phyloP scores from a whole-genome alignment of 192 early-diverging fungal genomes.

The Entophlyctis luteolus region DNA sequence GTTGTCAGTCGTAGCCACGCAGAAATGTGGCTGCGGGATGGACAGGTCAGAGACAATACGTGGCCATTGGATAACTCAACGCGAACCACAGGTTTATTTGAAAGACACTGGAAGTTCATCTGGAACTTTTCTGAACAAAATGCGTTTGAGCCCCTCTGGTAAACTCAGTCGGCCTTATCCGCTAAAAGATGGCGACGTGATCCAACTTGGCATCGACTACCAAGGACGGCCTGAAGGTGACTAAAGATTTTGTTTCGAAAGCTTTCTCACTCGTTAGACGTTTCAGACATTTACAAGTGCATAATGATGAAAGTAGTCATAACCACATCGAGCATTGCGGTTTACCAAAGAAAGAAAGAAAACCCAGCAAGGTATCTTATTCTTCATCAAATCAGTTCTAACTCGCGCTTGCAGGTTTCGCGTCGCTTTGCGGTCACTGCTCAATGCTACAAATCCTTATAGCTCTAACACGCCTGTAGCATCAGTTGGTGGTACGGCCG shows the following conservation, averaged over 20 bases:
- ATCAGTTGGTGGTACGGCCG: not conserved
- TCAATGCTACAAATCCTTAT: conserved; percentile 46
- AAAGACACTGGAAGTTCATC: conserved; percentile 79
- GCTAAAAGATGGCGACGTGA: conserved; percentile 76
- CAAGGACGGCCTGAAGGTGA: conserved; percentile 80
- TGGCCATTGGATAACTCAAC: not conserved
- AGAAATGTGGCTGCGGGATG: conserved; percentile 70
- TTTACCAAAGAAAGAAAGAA: conserved; percentile 25
- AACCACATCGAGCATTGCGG: conserved; percentile 27
- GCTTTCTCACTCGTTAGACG: not conserved
- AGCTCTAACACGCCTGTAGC: conserved; percentile 4
- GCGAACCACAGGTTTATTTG: conserved; percentile 69
- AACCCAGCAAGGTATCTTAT: conserved; percentile 24
- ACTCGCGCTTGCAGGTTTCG: conserved; percentile 36
- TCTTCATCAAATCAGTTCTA: not conserved
- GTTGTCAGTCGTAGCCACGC: conserved; percentile 87
- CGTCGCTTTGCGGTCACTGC: conserved; percentile 30
- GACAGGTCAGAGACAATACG: conserved; percentile 20
- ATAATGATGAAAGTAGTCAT: conserved; percentile 71
- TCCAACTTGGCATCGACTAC: conserved; percentile 93
- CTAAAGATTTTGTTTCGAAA: not conserved
- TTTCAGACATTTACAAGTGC: conserved; percentile 84
- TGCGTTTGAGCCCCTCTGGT: conserved; percentile 72
- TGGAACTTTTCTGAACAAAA: conserved; percentile 89
- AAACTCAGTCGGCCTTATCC: conserved; percentile 63